phyloP scores from a whole-genome alignment of 1,284 basidiomycete species.

The Somion occarium region DNA sequence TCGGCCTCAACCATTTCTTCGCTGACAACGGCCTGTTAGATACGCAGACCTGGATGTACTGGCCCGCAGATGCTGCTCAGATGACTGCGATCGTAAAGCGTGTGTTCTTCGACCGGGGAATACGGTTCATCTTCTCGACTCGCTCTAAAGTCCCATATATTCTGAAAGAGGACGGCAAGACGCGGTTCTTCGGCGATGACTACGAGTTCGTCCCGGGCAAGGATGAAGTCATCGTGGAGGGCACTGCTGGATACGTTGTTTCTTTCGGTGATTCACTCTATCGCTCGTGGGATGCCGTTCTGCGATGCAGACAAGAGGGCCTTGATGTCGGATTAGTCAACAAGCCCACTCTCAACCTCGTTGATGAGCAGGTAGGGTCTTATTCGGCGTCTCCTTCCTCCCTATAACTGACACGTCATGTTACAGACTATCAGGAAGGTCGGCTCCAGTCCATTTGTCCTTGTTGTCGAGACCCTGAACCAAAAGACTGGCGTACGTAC shows the following conservation, averaged over 20 bases:
- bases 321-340: slow-evolving; percentile 80
- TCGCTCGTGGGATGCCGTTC: slow-evolving; percentile 75
- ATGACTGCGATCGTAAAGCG: slow-evolving; percentile 73
- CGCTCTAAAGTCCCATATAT: slow-evolving; percentile 84
- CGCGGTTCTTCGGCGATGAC: slow-evolving; percentile 60
- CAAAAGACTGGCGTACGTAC: slow-evolving; percentile 75
- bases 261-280: slow-evolving; percentile 82
- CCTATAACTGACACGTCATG: neutral
- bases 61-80: slow-evolving; percentile 78
- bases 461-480: slow-evolving; percentile 82
- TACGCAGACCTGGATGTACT: slow-evolving; percentile 74
- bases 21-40: slow-evolving; percentile 82
- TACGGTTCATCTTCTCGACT: slow-evolving; percentile 83
- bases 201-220: slow-evolving; percentile 81
- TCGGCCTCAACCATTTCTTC: slow-evolving; percentile 81
- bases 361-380: slow-evolving; percentile 65
- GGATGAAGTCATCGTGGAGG: slow-evolving; percentile 71
- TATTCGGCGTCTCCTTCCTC: neutral
- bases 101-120: slow-evolving; percentile 76
- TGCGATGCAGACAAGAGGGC: slow-evolving; percentile 64
- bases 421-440: slow-evolving; percentile 59
- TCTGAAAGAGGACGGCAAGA: slow-evolving; percentile 68
- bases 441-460: slow-evolving; percentile 68
- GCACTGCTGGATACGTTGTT: slow-evolving; percentile 72
- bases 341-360: slow-evolving; percentile 77